phyloP scores from a whole-genome alignment of 306 rosid species.

The Sphenostylis stenocarpa region DNA sequence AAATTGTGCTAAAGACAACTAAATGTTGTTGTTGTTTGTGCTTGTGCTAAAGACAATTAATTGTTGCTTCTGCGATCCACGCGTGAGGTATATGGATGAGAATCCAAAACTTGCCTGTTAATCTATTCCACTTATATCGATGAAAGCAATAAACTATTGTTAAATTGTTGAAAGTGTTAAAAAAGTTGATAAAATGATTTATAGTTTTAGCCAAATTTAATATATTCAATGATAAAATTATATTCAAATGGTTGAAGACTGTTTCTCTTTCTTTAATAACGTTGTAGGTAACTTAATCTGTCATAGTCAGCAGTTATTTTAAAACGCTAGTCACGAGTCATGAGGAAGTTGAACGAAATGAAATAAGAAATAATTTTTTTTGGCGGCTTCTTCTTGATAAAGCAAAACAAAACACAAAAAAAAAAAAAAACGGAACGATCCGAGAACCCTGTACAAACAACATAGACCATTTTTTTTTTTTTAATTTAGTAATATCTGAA shows the following conservation, averaged over 20 bases:
- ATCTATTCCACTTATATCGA: neutral
- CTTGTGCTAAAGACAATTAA: neutral
- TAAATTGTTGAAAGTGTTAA: neutral
- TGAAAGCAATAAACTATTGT: neutral
- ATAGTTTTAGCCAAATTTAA: neutral
- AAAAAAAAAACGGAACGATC: neutral
- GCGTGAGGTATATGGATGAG: neutral
- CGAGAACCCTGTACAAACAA: neutral
- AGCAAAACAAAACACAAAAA: neutral
- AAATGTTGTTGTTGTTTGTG: no score
- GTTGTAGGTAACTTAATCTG: no score
- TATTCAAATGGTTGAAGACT: no score
- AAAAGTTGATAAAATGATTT: neutral
- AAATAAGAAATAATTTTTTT: neutral
- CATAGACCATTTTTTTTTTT: neutral
- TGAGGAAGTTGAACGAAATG: conserved; percentile 14
- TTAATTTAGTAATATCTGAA: neutral
- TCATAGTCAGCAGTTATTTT: no score
- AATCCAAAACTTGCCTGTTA: neutral
- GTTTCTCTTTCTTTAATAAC: no score
- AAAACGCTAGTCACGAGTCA: no score
- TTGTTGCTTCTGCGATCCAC: neutral
- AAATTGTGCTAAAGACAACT: no score
- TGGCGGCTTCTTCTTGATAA: no score
- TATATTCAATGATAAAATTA: neutral